Evolutionary conservation across 2,329 filamentous ascomycete species (phyloP).

Genomic region (Colletotrichum lini): DNA sequence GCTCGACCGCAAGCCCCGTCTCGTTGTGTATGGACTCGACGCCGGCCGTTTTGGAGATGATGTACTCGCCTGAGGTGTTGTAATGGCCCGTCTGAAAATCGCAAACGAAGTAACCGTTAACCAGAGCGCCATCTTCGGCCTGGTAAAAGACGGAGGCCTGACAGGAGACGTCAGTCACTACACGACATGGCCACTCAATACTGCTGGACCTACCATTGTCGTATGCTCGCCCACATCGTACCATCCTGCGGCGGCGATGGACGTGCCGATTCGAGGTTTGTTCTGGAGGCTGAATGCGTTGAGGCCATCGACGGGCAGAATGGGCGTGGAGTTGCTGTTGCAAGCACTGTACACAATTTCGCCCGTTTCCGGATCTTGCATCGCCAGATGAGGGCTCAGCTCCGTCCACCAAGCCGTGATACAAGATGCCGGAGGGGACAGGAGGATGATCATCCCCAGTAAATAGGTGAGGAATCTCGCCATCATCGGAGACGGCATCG

Average conservation of each 20-base stretch:
- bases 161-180: constrained; percentile 6
- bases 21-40: constrained; percentile 47
- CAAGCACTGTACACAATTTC: constrained; percentile 54
- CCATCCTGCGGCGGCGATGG: constrained; percentile 54
- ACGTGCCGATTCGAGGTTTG: constrained; percentile 52
- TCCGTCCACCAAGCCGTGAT: constrained; percentile 55
- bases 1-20: constrained; percentile 50
- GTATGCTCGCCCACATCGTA: constrained; percentile 45
- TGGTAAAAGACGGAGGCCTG: constrained; percentile 41
- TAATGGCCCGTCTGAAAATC: constrained; percentile 53
- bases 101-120: constrained; percentile 49
- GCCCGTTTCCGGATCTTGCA: constrained; percentile 54
- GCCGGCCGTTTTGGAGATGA: constrained; percentile 47
- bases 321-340: constrained; percentile 49
- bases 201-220: constrained; percentile 50
- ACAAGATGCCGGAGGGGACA: constrained; percentile 45
- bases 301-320: constrained; percentile 53
- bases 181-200: neutral
- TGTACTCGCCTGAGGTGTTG: constrained; percentile 48
- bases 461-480: neutral
- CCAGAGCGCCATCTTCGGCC: constrained; percentile 27
- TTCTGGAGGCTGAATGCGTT: constrained; percentile 47
- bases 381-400: constrained; percentile 52
- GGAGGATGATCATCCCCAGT: constrained; percentile 13
- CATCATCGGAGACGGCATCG: neutral